Conservation (phyloP, 1,284 basidiomycete genomes). For the Mycosarcoma mackinlayi region DNA sequence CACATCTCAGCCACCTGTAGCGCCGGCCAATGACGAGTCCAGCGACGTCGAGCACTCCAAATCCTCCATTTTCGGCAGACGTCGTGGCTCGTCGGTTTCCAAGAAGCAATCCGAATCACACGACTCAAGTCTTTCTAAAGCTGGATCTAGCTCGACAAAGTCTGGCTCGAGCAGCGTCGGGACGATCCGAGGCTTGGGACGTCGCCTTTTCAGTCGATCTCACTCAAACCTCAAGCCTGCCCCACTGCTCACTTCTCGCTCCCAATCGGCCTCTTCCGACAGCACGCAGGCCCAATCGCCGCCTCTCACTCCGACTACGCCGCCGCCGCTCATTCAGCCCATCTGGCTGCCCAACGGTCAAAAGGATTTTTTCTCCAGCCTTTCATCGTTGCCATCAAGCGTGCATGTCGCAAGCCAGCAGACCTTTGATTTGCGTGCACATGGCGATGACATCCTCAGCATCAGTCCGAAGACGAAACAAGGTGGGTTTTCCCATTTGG, state of each 20-base stretch:
- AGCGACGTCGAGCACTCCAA: conserved; percentile 29
- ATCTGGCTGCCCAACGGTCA: conserved; percentile 42
- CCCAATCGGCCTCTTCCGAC: conserved; percentile 39
- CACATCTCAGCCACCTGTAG: background rate
- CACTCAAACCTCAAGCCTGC: conserved; percentile 26
- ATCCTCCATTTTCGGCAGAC: conserved; percentile 2
- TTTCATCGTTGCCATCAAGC: conserved; percentile 20
- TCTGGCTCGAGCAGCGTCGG: conserved; percentile 9
- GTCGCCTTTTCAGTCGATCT: conserved; percentile 42
- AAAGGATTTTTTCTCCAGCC: conserved; percentile 44
- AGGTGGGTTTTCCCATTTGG: conserved; percentile 3
- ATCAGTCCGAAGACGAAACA: conserved; percentile 30
- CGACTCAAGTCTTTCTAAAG: conserved; percentile 14
- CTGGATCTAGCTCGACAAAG: background rate
- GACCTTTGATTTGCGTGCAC: background rate
- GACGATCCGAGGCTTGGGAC: conserved; percentile 30
- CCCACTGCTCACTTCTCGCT: conserved; percentile 21
- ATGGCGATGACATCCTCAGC: background rate
- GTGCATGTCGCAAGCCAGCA: background rate
- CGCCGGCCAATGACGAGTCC: conserved; percentile 6
- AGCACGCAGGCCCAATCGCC: conserved; percentile 36
- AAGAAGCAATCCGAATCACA: conserved; percentile 9
- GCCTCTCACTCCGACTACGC: conserved; percentile 44
- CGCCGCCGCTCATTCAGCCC: conserved; percentile 26
- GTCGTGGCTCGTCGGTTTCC: conserved; percentile 1